These are phyloP conservation scores for Candida verbasci DNA, from an alignment of 805 yeast species.

Conservation along the genomic window DNA sequence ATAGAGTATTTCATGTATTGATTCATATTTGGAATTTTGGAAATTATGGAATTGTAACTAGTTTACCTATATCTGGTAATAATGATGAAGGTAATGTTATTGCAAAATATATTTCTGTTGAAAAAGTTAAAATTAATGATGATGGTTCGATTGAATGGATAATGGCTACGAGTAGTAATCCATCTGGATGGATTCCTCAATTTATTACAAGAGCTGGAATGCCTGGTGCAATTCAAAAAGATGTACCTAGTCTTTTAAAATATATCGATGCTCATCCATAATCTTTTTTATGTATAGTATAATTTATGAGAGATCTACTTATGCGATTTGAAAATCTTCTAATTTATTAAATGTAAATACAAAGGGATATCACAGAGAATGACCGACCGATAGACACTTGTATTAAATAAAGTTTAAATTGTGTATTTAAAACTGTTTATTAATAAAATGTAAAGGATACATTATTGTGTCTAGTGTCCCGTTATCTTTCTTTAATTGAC, in stretches of 20 bases:
- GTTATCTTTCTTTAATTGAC: background rate
- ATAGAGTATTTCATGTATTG: conserved; percentile 33
- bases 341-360: too few species aligned
- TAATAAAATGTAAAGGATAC: too few species aligned
- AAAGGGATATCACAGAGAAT: too few species aligned
- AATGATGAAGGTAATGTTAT: conserved; percentile 16
- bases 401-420: too few species aligned
- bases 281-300: too few species aligned
- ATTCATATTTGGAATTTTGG: conserved; percentile 23
- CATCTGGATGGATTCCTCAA: conserved; percentile 36
- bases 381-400: too few species aligned
- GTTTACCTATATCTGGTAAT: conserved; percentile 22
- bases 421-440: too few species aligned
- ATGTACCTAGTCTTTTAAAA: conserved; percentile 34
- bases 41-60: conserved; percentile 24
- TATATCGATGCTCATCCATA: conserved; percentile 9
- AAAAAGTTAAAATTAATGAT: conserved; percentile 20
- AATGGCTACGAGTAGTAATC: conserved; percentile 37
- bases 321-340: too few species aligned
- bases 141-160: conserved; percentile 25
- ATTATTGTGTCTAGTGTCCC: too few species aligned
- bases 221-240: conserved; percentile 33
- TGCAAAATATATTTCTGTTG: conserved; percentile 36
- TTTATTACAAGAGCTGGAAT: conserved; percentile 29
- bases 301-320: too few species aligned